Base-by-base conservation (phyloP, 257 asterid genomes). In the Gentiana straminea region DNA sequence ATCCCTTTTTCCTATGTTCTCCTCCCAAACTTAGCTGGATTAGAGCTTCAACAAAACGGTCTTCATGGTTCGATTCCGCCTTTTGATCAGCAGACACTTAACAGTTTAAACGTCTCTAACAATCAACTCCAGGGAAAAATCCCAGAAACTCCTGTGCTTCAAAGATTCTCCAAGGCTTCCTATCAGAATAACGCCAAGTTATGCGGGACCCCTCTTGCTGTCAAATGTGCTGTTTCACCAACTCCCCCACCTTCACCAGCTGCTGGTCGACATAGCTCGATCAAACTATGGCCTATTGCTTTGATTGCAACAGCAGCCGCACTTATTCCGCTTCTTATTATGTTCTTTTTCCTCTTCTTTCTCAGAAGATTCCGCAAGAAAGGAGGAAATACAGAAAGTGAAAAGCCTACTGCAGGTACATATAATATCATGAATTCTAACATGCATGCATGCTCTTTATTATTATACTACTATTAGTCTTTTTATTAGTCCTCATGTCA, bases 11-110 rank as follows among this genome's bases (percentile, higher is more conserved):
- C 52, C 8, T 81, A 81, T 58, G 33, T 63, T 63, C 52, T 77
- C 7, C 64, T 84, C 2, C 73, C 75, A 2, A 62, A 57, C 46
- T 41, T 84, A 34, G 51, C 65, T 39, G 39, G 55, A 37, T 52
- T 84, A 37, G 86, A 79, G 71, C 79, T 81, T 10, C 82, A 81
- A 63, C 68, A 64, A 13, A 81, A 84, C 63, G 51, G 48, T 7
- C 73, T 84, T 39, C 71, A 75, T 9, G 90, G 85, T 55, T 8
- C 66, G 66, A 70, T 79, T 34, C 94, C 94, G 6, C 78, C 91
- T 2, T 81, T 84, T 51, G 15, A 79, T 72, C 94, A 84, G 64
- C 69, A 60, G 36, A 58, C 68, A 1, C 53, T 84, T 41, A 52
- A 60, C 3, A 74, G 49, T 47, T 82, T 84, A 64, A 79, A 84